Percentiles rank a stretch among this genome's conserved stretches.
Conservation (phyloP, 805 yeast species). For the Metschnikowia colocasiae region DNA sequence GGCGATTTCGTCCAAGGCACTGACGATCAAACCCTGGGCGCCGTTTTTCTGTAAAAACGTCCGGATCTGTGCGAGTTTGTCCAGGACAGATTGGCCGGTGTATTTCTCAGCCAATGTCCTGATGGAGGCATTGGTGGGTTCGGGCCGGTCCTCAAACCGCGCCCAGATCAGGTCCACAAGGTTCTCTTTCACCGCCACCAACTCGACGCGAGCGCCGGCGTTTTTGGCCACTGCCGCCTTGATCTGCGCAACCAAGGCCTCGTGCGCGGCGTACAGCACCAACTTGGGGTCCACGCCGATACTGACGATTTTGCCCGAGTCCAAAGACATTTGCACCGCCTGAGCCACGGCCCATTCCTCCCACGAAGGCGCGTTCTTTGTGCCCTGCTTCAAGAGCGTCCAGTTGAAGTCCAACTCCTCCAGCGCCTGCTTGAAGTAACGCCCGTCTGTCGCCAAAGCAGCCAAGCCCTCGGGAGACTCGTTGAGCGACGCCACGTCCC, state of each 20-base stretch:
- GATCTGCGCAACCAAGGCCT: slow-evolving; percentile 31
- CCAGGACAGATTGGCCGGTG: slow-evolving; percentile 60
- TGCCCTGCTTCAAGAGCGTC: slow-evolving; percentile 52
- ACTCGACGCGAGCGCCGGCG: slow-evolving; percentile 34
- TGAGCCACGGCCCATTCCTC: slow-evolving; percentile 54
- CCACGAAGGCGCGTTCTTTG: slow-evolving; percentile 50
- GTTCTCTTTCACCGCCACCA: slow-evolving; percentile 52
- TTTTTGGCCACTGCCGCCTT: slow-evolving; percentile 22
- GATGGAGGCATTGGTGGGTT: slow-evolving; percentile 46
- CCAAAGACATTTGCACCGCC: slow-evolving; percentile 47
- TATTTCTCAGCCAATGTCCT: slow-evolving; percentile 47
- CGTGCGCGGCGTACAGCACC: slow-evolving; percentile 35
- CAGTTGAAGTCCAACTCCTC: slow-evolving; percentile 60
- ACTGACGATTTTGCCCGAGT: slow-evolving; percentile 36
- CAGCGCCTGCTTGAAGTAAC: slow-evolving; percentile 57
- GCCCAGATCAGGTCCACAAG: slow-evolving; percentile 76
- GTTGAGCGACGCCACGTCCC: slow-evolving; percentile 51
- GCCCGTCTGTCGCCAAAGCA: slow-evolving; percentile 56
- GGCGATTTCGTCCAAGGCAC: slow-evolving; percentile 51
- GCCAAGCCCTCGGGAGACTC: slow-evolving; percentile 52
- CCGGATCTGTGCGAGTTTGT: slow-evolving; percentile 52
- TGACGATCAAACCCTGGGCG: slow-evolving; percentile 37
- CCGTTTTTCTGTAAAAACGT: slow-evolving; percentile 21
- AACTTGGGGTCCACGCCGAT: slow-evolving; percentile 52
- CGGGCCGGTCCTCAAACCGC: slow-evolving; percentile 60